Evolutionary conservation across 768 basidiomycete genomes (phyloP), one percentile per base, ranked within the genome.

Genomic region (Sarcodon sp.): DNA sequence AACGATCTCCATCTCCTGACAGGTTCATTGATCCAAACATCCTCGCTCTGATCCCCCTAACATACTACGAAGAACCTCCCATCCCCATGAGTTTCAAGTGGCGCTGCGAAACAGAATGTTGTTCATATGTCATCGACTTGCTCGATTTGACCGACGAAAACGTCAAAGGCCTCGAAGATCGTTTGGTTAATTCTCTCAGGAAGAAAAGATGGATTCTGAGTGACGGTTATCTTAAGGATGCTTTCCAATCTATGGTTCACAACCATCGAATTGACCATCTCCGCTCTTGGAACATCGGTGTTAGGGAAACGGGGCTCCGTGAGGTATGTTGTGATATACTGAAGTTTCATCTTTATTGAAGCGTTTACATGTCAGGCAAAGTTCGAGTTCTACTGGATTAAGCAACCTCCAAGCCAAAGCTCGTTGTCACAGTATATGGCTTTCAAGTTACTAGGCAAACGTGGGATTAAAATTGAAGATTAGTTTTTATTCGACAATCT

Each of bases 11-110:
- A 1, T 64, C 62, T 18, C 16, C 54, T 3, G 8, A 37, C 32
- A 41, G 50, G 0, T 46, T 54, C 9, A 50, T 48, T 11, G 47
- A 60, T 53, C 53, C 53, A 43, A 48, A 51, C 36, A 43, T 65
- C 33, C 11, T 50, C 47, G 54, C 49, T 41, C 55, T 47, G 41
- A 59, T 77, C 43, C 76, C 74, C 3, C 53, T 54, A 35, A 61
- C 63, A 44, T 57, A 68, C 44, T 61, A 58, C 35, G 44, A 55
- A 7, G 58, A 62, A 0, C 77, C 78, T 6, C 49, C 53, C 0
- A 60, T 78, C 35, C 68, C 66, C 7, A 68, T 68, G 3, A 61
- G 69, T 31, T 68, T 76, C 50, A 64, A 62, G 16, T 83, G 80
- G 80, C 58, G 61, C 52, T 83, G 80, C 53, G 69, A 71, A 8